Evolutionary conservation across 2,329 filamentous ascomycete genomes (phyloP).

Genomic region (Neofusicoccum sp.): DNA sequence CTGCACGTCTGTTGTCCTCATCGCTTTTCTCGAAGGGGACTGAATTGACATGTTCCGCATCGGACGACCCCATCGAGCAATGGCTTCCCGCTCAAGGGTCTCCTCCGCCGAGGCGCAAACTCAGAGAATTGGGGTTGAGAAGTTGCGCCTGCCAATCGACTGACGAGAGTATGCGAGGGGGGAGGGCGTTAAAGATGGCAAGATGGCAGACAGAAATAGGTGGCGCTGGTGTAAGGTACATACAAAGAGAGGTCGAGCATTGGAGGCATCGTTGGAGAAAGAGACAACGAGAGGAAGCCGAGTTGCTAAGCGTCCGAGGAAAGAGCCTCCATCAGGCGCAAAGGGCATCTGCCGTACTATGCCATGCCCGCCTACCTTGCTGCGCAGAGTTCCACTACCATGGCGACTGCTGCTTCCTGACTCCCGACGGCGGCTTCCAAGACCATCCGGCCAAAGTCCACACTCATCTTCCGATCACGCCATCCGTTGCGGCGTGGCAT

Average conservation of each 20-base stretch:
- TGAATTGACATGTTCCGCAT: not conserved
- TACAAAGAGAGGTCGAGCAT: not conserved
- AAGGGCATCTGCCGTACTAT: too few species aligned
- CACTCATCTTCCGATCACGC: too few species aligned
- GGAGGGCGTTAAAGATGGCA: not conserved
- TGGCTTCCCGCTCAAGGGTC: not conserved
- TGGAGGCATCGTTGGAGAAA: not conserved
- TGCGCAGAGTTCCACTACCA: too few species aligned
- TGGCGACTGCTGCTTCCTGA: too few species aligned
- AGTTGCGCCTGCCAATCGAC: not conserved
- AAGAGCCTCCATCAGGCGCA: too few species aligned
- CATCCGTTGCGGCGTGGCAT: too few species aligned
- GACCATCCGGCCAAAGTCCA: too few species aligned
- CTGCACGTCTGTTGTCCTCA: not conserved
- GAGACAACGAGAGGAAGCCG: too few species aligned
- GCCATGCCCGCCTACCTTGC: too few species aligned
- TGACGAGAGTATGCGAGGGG: not conserved
- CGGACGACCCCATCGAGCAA: not conserved
- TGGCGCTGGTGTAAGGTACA: not conserved
- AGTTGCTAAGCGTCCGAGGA: too few species aligned
- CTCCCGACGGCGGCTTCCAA: too few species aligned
- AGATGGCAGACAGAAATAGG: not conserved
- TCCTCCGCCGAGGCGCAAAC: not conserved
- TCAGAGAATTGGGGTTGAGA: not conserved
- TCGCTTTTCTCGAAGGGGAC: not conserved